Conservation (phyloP, 164 flowering plant species). For the Vitis riparia region DNA sequence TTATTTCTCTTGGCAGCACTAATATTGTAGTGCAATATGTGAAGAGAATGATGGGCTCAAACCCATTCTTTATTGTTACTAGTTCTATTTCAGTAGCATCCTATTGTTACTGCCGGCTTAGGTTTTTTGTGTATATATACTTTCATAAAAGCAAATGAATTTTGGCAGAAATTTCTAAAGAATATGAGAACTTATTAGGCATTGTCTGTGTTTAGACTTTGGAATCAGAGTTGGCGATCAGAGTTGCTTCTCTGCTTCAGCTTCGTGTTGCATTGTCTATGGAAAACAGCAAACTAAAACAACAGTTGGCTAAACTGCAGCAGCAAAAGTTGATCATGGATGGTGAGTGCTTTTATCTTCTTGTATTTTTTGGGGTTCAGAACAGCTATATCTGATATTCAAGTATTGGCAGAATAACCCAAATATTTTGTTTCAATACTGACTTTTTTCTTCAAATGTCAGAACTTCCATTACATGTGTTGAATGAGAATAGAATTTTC, state of each 20-base stretch:
- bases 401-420: no score
- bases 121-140: background rate
- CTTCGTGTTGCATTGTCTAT: constrained; percentile 44
- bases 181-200: background rate
- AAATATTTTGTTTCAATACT: no score
- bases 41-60: background rate
- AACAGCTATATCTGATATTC: background rate
- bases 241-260: constrained; percentile 45
- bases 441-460: no score
- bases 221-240: constrained; percentile 45
- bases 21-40: background rate
- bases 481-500: no score
- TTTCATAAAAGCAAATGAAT: background rate
- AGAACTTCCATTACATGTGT: no score
- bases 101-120: background rate
- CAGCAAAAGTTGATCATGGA: constrained; percentile 40
- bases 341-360: constrained; percentile 28
- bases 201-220: constrained; percentile 33
- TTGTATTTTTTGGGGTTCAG: background rate
- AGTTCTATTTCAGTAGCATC: no score
- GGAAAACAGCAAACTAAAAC: constrained; percentile 55
- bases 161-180: background rate
- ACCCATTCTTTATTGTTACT: no score
- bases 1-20: no score
- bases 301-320: constrained; percentile 39